phyloP scores from a whole-genome alignment of 768 basidiomycete species.

The Calocybe cyanea region DNA sequence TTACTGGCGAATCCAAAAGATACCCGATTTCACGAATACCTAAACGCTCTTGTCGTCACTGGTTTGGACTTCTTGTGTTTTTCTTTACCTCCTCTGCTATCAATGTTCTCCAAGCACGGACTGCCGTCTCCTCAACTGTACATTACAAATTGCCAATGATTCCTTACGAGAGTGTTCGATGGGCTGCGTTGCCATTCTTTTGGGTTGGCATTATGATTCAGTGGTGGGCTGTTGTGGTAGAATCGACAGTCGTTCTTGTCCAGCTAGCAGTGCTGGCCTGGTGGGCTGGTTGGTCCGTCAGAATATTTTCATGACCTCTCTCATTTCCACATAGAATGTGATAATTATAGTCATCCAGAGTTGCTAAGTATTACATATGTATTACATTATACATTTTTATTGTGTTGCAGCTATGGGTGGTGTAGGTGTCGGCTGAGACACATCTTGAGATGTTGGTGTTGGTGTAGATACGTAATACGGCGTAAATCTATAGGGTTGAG shows the following conservation, averaged over 20 bases:
- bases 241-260: slow-evolving; percentile 52
- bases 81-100: slow-evolving; percentile 43
- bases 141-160: slow-evolving; percentile 58
- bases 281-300: slow-evolving; percentile 75
- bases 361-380: no score
- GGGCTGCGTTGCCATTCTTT: slow-evolving; percentile 60
- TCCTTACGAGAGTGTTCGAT: slow-evolving; percentile 57
- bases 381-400: background rate
- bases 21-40: slow-evolving; percentile 60
- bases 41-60: slow-evolving; percentile 61
- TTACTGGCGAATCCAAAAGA: slow-evolving; percentile 70
- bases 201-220: slow-evolving; percentile 61
- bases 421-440: background rate
- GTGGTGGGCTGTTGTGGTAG: slow-evolving; percentile 63
- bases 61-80: slow-evolving; percentile 58
- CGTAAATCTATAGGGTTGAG: slow-evolving; percentile 9
- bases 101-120: slow-evolving; percentile 52
- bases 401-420: slow-evolving; percentile 4
- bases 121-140: slow-evolving; percentile 50
- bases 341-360: no score
- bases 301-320: slow-evolving; percentile 35
- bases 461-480: slow-evolving; percentile 6
- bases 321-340: background rate
- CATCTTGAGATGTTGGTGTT: background rate
- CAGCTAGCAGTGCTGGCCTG: slow-evolving; percentile 59